Evolutionary conservation across 805 yeast species (phyloP), one percentile per base, ranked within the genome.

Genomic region (Spathaspora gorwiae): DNA sequence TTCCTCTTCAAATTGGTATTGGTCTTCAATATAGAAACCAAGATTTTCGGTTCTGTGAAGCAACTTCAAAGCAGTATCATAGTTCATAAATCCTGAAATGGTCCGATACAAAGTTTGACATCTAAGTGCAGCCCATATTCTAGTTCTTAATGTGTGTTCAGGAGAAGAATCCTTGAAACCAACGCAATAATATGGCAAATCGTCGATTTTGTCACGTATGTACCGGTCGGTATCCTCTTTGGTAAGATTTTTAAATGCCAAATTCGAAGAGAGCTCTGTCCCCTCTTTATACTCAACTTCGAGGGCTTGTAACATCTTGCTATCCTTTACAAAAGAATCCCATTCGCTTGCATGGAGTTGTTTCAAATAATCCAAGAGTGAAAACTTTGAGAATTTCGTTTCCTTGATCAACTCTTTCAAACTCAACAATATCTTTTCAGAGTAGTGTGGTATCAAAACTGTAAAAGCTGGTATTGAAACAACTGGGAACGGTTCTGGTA

Each of bases 61-160:
- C 26, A 88, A 65, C 51, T 81, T 82, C 29, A 90, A 75, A 0
- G 96, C 96, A 33, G 75, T 75, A 11, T 78, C 70, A 58, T 89
- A 89, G 59, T 88, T 88, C 79, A 79, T 79, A 57, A 90, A 88
- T 0, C 97, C 96, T 0, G 90, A 79, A 2, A 87, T 73, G 0
- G 97, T 89, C 35, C 96, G 70, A 57, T 83, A 90, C 44, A 89
- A 68, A 0, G 96, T 89, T 58, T 89, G 97, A 2, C 87, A 79
- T 55, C 96, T 72, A 44, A 86, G 65, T 0, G 96, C 87, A 0
- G 95, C 87, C 97, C 97, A 89, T 2, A 88, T 75, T 56, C 96
- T 72, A 0, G 96, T 88, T 60, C 95, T 68, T 50, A 84, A 59
- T 2, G 80, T 75, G 52, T 76, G 79, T 45, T 81, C 82, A 0